Evolutionary conservation across 805 yeast species (phyloP), one percentile per base, ranked within the genome.

Genomic region (Kodamaea hsintzibuensis): DNA sequence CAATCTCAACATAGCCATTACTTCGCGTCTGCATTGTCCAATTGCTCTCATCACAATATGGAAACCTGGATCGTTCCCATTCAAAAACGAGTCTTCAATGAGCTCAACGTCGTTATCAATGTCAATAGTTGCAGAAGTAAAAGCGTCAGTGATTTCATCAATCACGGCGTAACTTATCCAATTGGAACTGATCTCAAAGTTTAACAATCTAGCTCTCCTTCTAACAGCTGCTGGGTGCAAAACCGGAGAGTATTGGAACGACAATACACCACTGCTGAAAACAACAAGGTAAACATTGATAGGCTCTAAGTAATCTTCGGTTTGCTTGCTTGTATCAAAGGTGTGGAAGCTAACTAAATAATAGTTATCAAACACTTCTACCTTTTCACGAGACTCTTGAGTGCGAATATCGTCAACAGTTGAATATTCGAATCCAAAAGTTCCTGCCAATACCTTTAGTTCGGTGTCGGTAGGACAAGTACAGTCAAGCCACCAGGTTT

Each of bases 1-100:
- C 58, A 93, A 75, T 63, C 98, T 81, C 89, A 92, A 85, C 64
- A 93, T 72, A 0, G 96, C 87, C 98, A 93, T 93, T 35, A 92
- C 96, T 65, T 88, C 89, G 59, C 93, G 81, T 70, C 98, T 27
- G 22, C 19, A 43, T 67, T 90, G 92, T 55, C 97, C 97, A 60
- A 93, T 91, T 59, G 87, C 80, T 60, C 83, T 81, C 61, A 93
- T 74, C 92, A 93, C 89, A 19, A 74, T 73, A 52, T 89, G 80
- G 61, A 89, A 88, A 64, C 91, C 96, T 55, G 81, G 74, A 60
- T 86, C 88, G 54, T 91, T 77, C 0, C 91, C 85, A 54, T 87
- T 81, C 65, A 92, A 91, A 5, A 93, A 98, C 3, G 92, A 85
- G 57, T 88, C 92, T 67, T 88, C 95, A 58, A 88, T 87, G 1